Evolutionary conservation across 768 basidiomycete species (phyloP).

Genomic region (Exsudoporus frostii): DNA sequence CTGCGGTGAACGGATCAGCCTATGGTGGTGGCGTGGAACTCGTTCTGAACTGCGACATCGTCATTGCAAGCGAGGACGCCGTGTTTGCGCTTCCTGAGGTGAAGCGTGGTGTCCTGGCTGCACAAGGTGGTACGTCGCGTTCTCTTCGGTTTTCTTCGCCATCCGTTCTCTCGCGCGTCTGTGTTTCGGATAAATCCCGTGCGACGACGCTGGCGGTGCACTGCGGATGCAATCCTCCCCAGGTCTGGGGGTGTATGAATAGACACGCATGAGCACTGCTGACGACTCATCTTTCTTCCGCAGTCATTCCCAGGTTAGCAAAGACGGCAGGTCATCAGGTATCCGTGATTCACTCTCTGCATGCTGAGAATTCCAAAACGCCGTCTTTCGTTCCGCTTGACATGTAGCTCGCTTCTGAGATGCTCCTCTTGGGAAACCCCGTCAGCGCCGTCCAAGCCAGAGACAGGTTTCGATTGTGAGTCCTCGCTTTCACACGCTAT

Average conservation of each 20-base stretch:
- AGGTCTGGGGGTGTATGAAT: background rate
- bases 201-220: background rate
- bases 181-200: background rate
- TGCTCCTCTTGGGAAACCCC: conserved; percentile 70
- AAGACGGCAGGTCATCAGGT: conserved; percentile 76
- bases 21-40: conserved; percentile 68
- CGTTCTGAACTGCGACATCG: conserved; percentile 73
- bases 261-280: conserved; percentile 12
- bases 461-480: conserved; percentile 72
- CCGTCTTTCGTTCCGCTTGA: background rate
- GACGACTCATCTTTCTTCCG: background rate
- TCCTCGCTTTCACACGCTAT: conserved; percentile 21
- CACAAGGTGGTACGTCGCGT: conserved; percentile 57
- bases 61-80: conserved; percentile 63
- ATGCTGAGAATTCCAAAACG: conserved; percentile 14
- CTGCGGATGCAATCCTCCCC: background rate
- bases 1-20: conserved; percentile 75
- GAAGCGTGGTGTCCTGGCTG: conserved; percentile 69
- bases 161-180: background rate
- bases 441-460: conserved; percentile 66
- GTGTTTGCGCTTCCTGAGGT: conserved; percentile 77
- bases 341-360: conserved; percentile 14
- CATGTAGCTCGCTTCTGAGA: conserved; percentile 66
- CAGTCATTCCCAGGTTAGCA: conserved; percentile 68
- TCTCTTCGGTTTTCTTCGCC: background rate